Conservation (phyloP, 2,329 filamentous ascomycete species). For the Pseudocercospora vitis region DNA sequence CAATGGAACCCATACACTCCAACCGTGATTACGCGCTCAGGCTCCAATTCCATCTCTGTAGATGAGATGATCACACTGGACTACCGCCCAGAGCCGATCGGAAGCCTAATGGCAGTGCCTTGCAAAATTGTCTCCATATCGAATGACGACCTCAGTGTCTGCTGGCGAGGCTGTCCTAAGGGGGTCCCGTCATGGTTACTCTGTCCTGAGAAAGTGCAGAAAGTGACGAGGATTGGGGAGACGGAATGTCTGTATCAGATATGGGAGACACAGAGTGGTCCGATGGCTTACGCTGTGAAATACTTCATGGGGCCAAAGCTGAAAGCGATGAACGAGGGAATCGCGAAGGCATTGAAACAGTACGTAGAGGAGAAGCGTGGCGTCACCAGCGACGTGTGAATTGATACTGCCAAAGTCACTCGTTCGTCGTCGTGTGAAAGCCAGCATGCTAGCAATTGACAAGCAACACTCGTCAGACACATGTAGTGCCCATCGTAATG, state of each 20-base stretch:
- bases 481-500: too few species aligned
- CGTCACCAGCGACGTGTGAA: too few species aligned
- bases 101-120: conserved; percentile 6
- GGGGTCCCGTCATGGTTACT: conserved; percentile 5
- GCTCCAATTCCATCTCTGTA: conserved; percentile 3
- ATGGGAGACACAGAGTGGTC: conserved; percentile 16
- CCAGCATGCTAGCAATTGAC: too few species aligned
- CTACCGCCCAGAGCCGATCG: conserved; percentile 12
- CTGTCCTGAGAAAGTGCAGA: conserved; percentile 18
- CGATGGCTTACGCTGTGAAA: conserved; percentile 14
- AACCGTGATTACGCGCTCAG: conserved; percentile 5
- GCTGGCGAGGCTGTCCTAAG: conserved; percentile 12
- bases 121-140: conserved; percentile 9
- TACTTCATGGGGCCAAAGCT: conserved; percentile 9
- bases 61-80: conserved; percentile 14
- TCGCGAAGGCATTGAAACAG: conserved; percentile 18
- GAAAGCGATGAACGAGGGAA: conserved; percentile 10
- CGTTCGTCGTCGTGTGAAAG: too few species aligned
- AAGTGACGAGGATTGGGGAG: conserved; percentile 9
- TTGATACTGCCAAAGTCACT: too few species aligned
- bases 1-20: conserved; percentile 19
- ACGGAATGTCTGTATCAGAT: conserved; percentile 11
- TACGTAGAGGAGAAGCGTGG: conserved; percentile 10
- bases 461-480: too few species aligned
- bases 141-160: conserved; percentile 8